Conservation (phyloP, 2,329 filamentous ascomycete species). For the Cladobotryum protrusum region DNA sequence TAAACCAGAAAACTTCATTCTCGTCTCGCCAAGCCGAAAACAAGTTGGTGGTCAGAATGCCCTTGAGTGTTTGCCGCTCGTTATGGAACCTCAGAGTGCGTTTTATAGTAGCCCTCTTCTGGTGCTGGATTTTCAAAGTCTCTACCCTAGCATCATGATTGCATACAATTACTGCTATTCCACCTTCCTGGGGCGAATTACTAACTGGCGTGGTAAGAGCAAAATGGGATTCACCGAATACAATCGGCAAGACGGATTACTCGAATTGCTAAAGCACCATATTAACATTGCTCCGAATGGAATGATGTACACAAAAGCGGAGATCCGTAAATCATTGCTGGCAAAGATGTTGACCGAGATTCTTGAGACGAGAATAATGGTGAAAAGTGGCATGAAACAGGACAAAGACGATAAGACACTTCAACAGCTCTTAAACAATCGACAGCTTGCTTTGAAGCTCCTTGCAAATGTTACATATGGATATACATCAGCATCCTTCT, state of each 20-base stretch:
- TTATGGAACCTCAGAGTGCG: slow-evolving; percentile 94
- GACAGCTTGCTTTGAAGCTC: slow-evolving; percentile 88
- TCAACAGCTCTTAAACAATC: slow-evolving; percentile 84
- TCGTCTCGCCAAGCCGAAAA: slow-evolving; percentile 83
- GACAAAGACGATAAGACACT: slow-evolving; percentile 83
- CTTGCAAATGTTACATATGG: slow-evolving; percentile 99
- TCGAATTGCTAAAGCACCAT: slow-evolving; percentile 73
- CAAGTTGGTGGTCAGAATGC: slow-evolving; percentile 94
- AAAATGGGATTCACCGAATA: slow-evolving; percentile 96
- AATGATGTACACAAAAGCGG: slow-evolving; percentile 86
- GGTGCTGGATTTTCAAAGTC: slow-evolving; percentile 90
- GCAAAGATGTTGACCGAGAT: slow-evolving; percentile 97
- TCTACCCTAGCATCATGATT: slow-evolving; percentile 98
- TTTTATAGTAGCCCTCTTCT: slow-evolving; percentile 88
- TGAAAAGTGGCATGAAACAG: slow-evolving; percentile 92
- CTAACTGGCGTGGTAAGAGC: slow-evolving; percentile 80
- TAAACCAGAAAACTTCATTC: slow-evolving; percentile 89
- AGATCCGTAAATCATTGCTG: slow-evolving; percentile 81
- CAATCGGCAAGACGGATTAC: slow-evolving; percentile 64
- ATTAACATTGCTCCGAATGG: slow-evolving; percentile 94
- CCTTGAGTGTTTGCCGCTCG: slow-evolving; percentile 84
- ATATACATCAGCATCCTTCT: slow-evolving; percentile 95
- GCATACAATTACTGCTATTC: slow-evolving; percentile 99
- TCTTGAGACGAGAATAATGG: slow-evolving; percentile 92
- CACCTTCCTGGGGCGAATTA: slow-evolving; percentile 82